Evolutionary conservation across 306 rosid species (phyloP), one percentile per base, ranked within the genome.

Genomic region (Clitoria ternatea): DNA sequence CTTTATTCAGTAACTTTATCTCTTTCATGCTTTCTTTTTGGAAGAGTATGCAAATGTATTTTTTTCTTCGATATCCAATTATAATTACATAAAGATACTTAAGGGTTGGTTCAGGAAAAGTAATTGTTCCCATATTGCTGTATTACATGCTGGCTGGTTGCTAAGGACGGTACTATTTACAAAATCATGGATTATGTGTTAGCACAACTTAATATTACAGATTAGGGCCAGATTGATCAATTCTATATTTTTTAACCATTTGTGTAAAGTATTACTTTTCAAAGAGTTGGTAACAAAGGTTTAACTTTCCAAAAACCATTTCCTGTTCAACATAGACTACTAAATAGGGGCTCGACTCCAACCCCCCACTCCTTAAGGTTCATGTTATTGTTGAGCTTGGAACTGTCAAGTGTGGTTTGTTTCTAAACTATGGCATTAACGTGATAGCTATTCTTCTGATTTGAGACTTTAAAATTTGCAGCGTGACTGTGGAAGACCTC

Each of bases 401-500:
- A 55, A 17, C 63, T 33, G 56, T 47, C 47, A 61, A 59, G 52
- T 45, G 43, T 61, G 6, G 29, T 20, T 15, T 72, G 69, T 70
- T 42, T 27, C 5, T 62, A 37, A 79, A 75, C 33, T 37, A 29
- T 26, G 7, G 14, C 14, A 37, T 68, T 54, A 14, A 44, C 59
- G 35, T 45, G 39, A 44, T 71, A 23, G 15, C 44, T 53, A 9
- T 66, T 36, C 27, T 39, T 75, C 75, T 71, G 27, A 75, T 79
- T 18, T 69, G 44, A 48, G 19, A 13, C 48, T 70, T 76, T 49
- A 15, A 43, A 68, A 45, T 74, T 75, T 76, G 79, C 82, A 94
- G 99, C 97, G 87, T 76, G 95, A 90, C 73, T 66, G 88, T 84
- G 92, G 96, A 80, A 83, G 99, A 57, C 92, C 96, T 69, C 99